Evolutionary conservation across 1,139 yeast genomes (phyloP), one percentile per base, ranked within the genome.

Genomic region (Geotrichum europaeum): DNA sequence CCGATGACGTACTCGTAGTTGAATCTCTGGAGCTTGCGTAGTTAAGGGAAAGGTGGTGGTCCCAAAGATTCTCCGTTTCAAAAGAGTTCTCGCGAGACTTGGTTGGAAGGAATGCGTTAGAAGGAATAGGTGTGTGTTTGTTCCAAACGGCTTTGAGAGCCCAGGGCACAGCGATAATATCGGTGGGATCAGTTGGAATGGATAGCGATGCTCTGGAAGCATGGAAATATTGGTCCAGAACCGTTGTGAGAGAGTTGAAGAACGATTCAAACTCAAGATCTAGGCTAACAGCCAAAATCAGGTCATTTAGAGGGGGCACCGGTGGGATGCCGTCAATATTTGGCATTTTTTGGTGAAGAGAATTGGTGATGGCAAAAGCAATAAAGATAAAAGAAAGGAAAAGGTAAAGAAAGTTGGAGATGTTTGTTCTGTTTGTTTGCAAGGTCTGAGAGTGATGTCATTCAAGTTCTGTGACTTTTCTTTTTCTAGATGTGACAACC

Each of bases 151-250:
- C 75, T 61, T 71, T 70, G 25, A 73, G 64, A 7, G 74, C 76
- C 76, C 76, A 73, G 0, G 76, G 76, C 6, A 70, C 69, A 59
- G 69, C 73, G 25, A 66, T 63, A 10, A 72, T 68, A 55, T 73
- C 76, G 6, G 76, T 70, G 18, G 73, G 66, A 60, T 73, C 76
- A 25, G 68, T 66, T 7, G 76, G 76, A 4, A 72, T 65, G 22
- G 70, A 59, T 4, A 73, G 58, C 13, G 73, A 66, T 12, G 68
- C 67, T 13, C 75, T 63, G 55, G 70, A 65, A 6, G 75, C 75
- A 30, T 68, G 67, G 55, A 70, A 73, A 15, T 53, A 45, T 32
- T 64, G 62, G 47, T 68, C 69, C 30, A 72, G 67, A 13, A 73
- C 66, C 2, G 63, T 66, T 5, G 70, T 66, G 6, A 73, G 60